Conservation (phyloP, 768 basidiomycete genomes). For the Tylopilus rubrobrunneus region DNA sequence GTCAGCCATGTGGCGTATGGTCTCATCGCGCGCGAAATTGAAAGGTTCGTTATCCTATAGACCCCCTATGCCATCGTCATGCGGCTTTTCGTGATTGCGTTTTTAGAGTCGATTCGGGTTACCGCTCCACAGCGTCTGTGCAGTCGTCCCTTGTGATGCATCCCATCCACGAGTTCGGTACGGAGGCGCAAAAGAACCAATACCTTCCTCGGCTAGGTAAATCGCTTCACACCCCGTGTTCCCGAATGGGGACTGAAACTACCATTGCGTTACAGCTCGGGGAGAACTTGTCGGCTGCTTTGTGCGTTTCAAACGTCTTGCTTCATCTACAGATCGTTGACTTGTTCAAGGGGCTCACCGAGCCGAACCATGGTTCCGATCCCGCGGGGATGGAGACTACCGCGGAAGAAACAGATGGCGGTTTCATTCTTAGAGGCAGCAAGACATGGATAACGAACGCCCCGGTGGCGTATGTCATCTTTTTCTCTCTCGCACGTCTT, state of each 20-base stretch:
- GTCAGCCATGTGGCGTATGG: slow-evolving; percentile 91
- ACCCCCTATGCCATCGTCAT: not conserved
- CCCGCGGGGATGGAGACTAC: slow-evolving; percentile 97
- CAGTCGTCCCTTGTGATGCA: slow-evolving; percentile 98
- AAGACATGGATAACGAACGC: slow-evolving; percentile 99
- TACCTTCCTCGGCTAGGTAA: slow-evolving; percentile 81
- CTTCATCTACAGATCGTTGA: not conserved
- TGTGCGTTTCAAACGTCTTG: slow-evolving; percentile 44
- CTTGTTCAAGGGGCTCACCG: slow-evolving; percentile 74
- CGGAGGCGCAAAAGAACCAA: slow-evolving; percentile 84
- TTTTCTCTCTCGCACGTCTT: not conserved
- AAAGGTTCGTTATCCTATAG: slow-evolving; percentile 50
- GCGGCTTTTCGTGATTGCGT: not conserved
- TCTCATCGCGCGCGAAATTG: slow-evolving; percentile 89
- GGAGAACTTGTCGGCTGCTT: slow-evolving; percentile 92
- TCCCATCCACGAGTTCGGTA: slow-evolving; percentile 85
- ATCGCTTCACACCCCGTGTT: slow-evolving; percentile 8
- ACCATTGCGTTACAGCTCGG: slow-evolving; percentile 45
- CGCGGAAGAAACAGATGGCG: slow-evolving; percentile 80
- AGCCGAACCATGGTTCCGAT: slow-evolving; percentile 96
- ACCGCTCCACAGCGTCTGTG: slow-evolving; percentile 91
- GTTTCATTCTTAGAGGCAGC: slow-evolving; percentile 82
- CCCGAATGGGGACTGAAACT: slow-evolving; percentile 5
- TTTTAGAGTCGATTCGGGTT: slow-evolving; percentile 88
- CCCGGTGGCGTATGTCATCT: slow-evolving; percentile 69